Evolutionary conservation across 495 filamentous ascomycete species (phyloP), one percentile per base, ranked within the genome.

Genomic region (Annulohypoxylon stygium): DNA sequence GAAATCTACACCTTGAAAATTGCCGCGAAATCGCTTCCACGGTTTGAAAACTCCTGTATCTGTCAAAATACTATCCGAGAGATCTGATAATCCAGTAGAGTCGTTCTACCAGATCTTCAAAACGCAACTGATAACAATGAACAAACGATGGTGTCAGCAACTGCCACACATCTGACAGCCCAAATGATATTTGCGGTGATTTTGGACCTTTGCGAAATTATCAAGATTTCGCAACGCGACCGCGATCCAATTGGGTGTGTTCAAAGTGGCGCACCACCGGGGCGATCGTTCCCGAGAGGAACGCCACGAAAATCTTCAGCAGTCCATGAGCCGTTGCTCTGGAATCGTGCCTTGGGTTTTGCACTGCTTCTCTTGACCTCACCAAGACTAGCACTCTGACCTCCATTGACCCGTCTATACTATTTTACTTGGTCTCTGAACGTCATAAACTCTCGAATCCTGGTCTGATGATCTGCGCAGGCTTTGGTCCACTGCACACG

Each of bases 401-500:
- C 41, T 57, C 12, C 23, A 55, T 53, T 4, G 51, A 65, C 3
- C 57, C 11, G 63, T 57, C 23, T 39, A 34, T 67, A 60, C 71
- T 74, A 74, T 66, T 63, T 74, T 20, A 74, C 71, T 53, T 66
- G 57, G n/a, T 90, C 86, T 36, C 85, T 84, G 73, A 90, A 76
- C 67, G 84, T 79, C 43, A 84, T 86, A 70, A 92, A 90, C 66
- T 88, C 86, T 67, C 85, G 75, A 45, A 95, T 83, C 47, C 84
- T 86, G 25, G 86, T 79, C 65, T 86, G 83, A 77, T 97, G 93
- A 74, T 85, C 82, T 60, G 91, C 91, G 33, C 84, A 86, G 0
- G 88, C 88, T 7, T 88, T 79, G 41, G 85, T 80, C 93, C 93
- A 97, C 67, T 88, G 85, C 71, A 86, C 83, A 33, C 89, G 80